phyloP scores from a whole-genome alignment of 768 basidiomycete species.

The Mycena filopes region DNA sequence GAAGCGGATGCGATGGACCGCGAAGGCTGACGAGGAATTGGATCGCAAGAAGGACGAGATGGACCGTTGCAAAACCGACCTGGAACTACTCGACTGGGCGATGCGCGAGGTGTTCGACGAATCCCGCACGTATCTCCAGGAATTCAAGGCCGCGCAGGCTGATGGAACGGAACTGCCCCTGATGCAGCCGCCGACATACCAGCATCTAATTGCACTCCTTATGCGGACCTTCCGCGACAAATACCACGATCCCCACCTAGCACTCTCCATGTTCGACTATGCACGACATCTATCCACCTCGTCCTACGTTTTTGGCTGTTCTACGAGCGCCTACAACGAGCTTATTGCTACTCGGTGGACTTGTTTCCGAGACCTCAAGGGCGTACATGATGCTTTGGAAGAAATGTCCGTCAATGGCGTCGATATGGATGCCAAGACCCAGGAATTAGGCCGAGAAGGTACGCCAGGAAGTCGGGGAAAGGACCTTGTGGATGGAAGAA shows the following conservation, averaged over 20 bases:
- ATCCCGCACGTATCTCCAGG: conserved; percentile 60
- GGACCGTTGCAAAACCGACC: conserved; percentile 73
- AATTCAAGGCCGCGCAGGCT: conserved; percentile 50
- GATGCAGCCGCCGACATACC: conserved; percentile 74
- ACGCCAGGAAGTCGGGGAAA: conserved; percentile 69
- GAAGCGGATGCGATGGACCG: conserved; percentile 61
- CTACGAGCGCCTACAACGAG: conserved; percentile 89
- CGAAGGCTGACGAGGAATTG: conserved; percentile 62
- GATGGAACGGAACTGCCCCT: conserved; percentile 42
- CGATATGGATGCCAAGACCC: conserved; percentile 68
- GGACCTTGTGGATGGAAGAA: conserved; percentile 64
- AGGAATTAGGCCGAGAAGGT: conserved; percentile 69
- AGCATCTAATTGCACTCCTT: conserved; percentile 78
- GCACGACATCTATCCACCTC: conserved; percentile 78
- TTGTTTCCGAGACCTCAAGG: conserved; percentile 83
- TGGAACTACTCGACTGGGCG: conserved; percentile 80
- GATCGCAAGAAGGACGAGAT: conserved; percentile 82
- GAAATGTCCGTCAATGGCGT: conserved; percentile 90
- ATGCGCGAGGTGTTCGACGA: conserved; percentile 73
- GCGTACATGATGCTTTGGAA: conserved; percentile 75
- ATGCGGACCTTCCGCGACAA: conserved; percentile 84
- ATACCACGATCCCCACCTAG: conserved; percentile 82
- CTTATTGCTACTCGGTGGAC: conserved; percentile 87
- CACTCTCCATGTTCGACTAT: conserved; percentile 85
- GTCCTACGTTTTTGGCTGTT: conserved; percentile 91